Evolutionary conservation across 768 basidiomycete species (phyloP).

Genomic region (Lyophyllum shimeji): DNA sequence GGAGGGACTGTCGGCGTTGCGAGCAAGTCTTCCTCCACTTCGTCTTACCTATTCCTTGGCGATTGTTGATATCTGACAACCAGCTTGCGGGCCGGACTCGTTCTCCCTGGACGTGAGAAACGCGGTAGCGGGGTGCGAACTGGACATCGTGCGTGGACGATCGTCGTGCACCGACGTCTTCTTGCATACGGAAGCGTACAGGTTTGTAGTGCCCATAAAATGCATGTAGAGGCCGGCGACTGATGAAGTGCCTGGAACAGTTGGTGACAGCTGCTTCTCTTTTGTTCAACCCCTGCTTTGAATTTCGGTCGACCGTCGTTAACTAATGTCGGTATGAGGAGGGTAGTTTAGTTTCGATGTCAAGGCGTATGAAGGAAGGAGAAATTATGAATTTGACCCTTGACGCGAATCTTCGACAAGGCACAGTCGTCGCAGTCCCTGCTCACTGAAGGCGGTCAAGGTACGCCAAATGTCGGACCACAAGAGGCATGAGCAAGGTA

Average conservation of each 20-base stretch:
- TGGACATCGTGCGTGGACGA: slow-evolving; percentile 27
- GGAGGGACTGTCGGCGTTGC: slow-evolving; percentile 2
- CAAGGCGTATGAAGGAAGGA: no score
- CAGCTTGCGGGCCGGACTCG: slow-evolving; percentile 29
- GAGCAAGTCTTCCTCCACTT: not conserved
- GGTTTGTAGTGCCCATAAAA: slow-evolving; percentile 15
- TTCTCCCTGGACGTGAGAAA: slow-evolving; percentile 31
- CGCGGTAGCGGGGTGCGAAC: slow-evolving; percentile 28
- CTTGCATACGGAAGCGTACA: slow-evolving; percentile 32
- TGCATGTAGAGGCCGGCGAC: no score
- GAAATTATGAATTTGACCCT: no score
- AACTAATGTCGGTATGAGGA: no score
- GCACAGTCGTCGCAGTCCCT: no score
- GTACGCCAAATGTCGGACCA: no score
- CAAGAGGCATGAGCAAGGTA: no score
- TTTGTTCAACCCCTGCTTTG: no score
- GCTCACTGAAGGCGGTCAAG: no score
- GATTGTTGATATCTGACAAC: not conserved
- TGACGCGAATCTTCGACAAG: no score
- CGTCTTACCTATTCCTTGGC: not conserved
- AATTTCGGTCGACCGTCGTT: no score
- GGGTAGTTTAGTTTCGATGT: no score
- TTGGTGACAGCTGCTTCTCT: not conserved
- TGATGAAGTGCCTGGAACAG: not conserved
- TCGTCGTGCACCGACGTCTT: slow-evolving; percentile 25